Evolutionary conservation across 2,329 filamentous ascomycete genomes (phyloP), one percentile per base, ranked within the genome.

Genomic region (Penicillium sp.): DNA sequence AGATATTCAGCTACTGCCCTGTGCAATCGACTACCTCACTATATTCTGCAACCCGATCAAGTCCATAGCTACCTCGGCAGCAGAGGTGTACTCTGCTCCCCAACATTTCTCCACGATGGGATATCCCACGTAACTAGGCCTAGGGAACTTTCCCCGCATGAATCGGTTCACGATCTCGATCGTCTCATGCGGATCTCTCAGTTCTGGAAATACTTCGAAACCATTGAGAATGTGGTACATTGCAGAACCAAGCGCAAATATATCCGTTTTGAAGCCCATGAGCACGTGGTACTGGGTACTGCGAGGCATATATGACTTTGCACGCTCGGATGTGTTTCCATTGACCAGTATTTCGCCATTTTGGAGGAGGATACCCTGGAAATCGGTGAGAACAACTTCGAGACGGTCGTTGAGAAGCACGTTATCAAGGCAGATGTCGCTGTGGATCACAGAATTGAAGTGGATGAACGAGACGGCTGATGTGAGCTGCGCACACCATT

Each of bases 141-240:
- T 44, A 0, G 61, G 57, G 48, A 58, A 63, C 0, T 34, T 16
- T 10, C 21, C 34, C 21, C 48, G 54, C 14, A 31, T 18, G 29
- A 62, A 62, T 8, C 39, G 29, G 8, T 27, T 13, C 7, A 8
- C 8, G 10, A 53, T 43, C 9, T 18, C 32, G 1, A 22, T 39
- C n/a, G 52, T 48, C 52, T 62, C 50, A 13, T 55, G 22, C 18
- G 44, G 24, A 32, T 38, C 48, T 13, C 48, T 38, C 10, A 59
- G 27, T 18, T 59, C 57, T 3, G 50, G 56, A 22, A 58, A 55
- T 3, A 58, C 44, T 36, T 56, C 53, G 45, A 54, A 50, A 8
- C 56, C 56, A n/a, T 40, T 50, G 22, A 60, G 53, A 27, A 62
- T 58, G n/a, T 53, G 50, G 42, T 62, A 62, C 6, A 62, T 60